Base-by-base conservation (phyloP, 768 basidiomycete species). In the Tulasnella sp. region DNA sequence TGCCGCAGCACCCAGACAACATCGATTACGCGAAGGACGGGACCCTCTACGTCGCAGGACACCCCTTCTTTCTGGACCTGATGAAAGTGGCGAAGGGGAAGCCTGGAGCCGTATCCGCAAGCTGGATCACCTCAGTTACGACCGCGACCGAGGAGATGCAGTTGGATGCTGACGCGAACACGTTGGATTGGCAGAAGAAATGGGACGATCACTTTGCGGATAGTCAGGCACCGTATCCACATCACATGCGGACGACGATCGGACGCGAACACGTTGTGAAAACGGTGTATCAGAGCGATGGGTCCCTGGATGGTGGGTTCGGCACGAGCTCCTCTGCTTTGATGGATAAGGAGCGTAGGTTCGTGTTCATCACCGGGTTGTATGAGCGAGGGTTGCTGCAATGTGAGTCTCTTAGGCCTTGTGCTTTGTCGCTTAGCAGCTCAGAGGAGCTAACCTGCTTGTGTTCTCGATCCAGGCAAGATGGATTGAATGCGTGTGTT, bases 241-340 rank as follows among this genome's bases (percentile, higher is more conserved):
- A 74, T 34, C 73, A 68, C 58, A 67, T 66, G 47, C 75, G 77
- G 48, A 74, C 77, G 0, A 67, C 74, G 0, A 65, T 67, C 15
- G 67, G 72, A 26, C 63, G 62, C 9, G 71, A 71, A 1, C 72
- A 77, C 64, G 73, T 75, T 32, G 56, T 86, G 29, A 73, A 77
- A 65, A 85, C 86, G 0, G 63, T 88, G n/a, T 87, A 85, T 71
- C 85, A 85, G 71, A 87, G 86, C 64, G 74, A 82, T 62, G 85
- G 86, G n/a, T 44, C 9, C 15, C 7, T 38, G 34, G 34, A 38
- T 38, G 34, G 34, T 9, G 43, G 51, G 24, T 64, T 9, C 21
- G 51, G 49, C n/a, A n/a, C 60, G 32, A 54, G 51, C 9, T 47
- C 63, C 10, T 58, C 60, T 1, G 56, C 42, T 15, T 8, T 62